Evolutionary conservation across 1,284 basidiomycete species (phyloP).

Genomic region (Microbotryum silenes-acaulis): DNA sequence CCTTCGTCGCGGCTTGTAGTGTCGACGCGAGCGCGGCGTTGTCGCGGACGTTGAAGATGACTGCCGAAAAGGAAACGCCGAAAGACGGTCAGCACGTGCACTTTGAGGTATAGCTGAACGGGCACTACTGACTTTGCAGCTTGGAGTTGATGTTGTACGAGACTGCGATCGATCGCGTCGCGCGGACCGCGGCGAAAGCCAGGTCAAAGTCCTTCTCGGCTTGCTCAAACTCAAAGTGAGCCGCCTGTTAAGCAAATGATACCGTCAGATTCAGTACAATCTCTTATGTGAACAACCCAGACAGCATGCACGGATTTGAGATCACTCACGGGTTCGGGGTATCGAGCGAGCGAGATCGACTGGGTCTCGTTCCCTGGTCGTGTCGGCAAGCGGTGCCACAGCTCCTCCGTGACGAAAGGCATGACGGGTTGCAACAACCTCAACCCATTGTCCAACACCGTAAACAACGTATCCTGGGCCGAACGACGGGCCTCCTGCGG

Average conservation of each 20-base stretch:
- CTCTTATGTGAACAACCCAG: conserved; percentile 1
- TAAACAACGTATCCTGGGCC: conserved; percentile 93
- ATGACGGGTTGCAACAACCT: conserved; percentile 94
- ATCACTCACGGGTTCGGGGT: conserved; percentile 64
- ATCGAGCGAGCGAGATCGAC: conserved; percentile 82
- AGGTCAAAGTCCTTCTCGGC: conserved; percentile 79
- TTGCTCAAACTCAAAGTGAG: conserved; percentile 57
- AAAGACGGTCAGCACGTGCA: not conserved
- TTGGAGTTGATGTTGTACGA: conserved; percentile 87
- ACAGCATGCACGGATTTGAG: conserved; percentile 24
- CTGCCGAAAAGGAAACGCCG: conserved; percentile 43
- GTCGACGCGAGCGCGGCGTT: conserved; percentile 19
- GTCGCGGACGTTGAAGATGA: conserved; percentile 57
- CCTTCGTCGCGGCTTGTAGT: conserved; percentile 12
- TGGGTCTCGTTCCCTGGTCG: conserved; percentile 70
- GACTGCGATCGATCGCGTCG: conserved; percentile 75
- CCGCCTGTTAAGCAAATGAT: conserved; percentile 48
- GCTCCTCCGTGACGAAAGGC: conserved; percentile 97
- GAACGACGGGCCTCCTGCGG: conserved; percentile 56
- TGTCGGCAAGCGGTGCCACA: conserved; percentile 92
- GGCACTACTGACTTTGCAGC: conserved; percentile 58
- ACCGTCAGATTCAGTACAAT: conserved; percentile 20
- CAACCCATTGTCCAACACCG: conserved; percentile 82
- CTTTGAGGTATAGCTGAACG: not conserved
- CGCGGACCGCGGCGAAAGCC: conserved; percentile 69